Conservation (phyloP, 192 early-diverging fungal species). For the Funneliformis geosporum region DNA sequence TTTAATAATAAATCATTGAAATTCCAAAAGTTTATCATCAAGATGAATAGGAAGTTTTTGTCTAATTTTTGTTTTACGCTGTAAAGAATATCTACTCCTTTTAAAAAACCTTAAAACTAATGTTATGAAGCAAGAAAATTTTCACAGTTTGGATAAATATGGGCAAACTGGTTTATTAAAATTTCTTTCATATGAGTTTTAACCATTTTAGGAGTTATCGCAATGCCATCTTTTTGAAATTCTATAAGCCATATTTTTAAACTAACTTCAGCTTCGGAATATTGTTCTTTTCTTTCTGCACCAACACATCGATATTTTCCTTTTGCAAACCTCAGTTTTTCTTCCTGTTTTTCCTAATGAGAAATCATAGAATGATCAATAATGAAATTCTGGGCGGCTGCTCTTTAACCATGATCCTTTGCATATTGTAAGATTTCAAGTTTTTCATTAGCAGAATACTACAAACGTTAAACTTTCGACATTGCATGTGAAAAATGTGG, state of each 20-base stretch:
- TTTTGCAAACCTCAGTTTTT: conserved; percentile 9
- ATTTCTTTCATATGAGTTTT: too few relatives aligned
- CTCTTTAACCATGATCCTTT: too few relatives aligned
- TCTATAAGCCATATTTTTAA: conserved; percentile 4
- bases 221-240: background rate
- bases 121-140: background rate
- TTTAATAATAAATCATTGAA: conserved; percentile 8
- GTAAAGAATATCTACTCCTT: background rate
- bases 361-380: conserved; percentile 4
- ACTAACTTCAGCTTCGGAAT: background rate
- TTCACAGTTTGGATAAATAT: too few relatives aligned
- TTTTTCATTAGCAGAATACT: too few relatives aligned
- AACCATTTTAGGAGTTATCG: background rate
- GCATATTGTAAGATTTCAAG: too few relatives aligned
- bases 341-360: background rate
- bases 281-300: background rate
- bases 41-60: background rate
- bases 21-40: conserved; percentile 1
- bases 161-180: too few relatives aligned
- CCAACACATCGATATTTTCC: background rate
- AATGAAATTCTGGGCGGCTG: too few relatives aligned
- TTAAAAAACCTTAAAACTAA: conserved; percentile 1
- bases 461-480: too few relatives aligned
- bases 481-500: too few relatives aligned
- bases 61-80: background rate